These are phyloP conservation scores for Saccharomycopsis microspora DNA, from an alignment of 805 yeast species.

Conservation along the genomic window DNA sequence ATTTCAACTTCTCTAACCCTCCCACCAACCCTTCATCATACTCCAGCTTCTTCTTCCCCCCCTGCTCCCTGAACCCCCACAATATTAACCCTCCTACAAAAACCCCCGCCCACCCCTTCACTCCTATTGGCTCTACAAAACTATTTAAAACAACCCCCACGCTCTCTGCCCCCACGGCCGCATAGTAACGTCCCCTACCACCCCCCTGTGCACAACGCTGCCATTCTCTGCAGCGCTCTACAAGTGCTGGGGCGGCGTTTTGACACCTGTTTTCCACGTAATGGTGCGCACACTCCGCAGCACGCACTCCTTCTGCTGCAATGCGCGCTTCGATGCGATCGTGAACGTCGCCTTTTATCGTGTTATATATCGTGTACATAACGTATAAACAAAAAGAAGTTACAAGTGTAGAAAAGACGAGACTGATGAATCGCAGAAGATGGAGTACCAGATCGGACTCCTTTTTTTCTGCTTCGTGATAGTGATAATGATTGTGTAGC, in stretches of 20 bases:
- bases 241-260: constrained; percentile 46
- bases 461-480: no score
- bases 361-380: no score
- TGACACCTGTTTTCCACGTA: constrained; percentile 47
- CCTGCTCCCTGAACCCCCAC: not conserved
- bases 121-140: constrained; percentile 56
- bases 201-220: constrained; percentile 43
- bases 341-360: no score
- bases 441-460: no score
- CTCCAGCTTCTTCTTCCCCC: no score
- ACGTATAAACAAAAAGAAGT: no score
- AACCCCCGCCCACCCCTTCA: constrained; percentile 33
- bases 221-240: constrained; percentile 49
- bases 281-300: constrained; percentile 39
- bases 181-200: constrained; percentile 32
- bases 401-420: no score
- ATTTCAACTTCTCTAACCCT: no score
- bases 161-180: constrained; percentile 50
- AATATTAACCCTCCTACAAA: constrained; percentile 1
- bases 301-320: constrained; percentile 17
- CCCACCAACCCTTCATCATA: no score
- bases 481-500: no score
- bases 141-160: constrained; percentile 52
- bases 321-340: constrained; percentile 31
- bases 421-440: no score